Evolutionary conservation across 345 rosid species (phyloP), one percentile per base, ranked within the genome.

Genomic region (Populus ilicifolia): DNA sequence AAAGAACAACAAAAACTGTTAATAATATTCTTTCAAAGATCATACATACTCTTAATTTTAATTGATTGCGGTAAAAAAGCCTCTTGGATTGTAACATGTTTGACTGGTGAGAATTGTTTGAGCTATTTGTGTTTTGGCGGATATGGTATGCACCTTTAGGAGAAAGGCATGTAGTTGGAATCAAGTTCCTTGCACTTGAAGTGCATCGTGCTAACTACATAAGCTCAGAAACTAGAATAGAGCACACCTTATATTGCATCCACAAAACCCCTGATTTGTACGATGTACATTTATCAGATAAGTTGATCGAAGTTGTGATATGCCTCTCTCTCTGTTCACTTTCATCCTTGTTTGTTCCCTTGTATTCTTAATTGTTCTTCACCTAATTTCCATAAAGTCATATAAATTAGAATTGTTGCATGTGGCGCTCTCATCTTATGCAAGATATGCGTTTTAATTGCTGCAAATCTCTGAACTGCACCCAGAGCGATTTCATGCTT

Each of bases 401-500:
- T 5, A 13, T 44, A 29, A 25, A 43, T 13, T 13, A 41, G 10
- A 41, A 20, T n/a, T 29, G 35, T 14, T 70, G 43, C 29, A 14
- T 33, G 0, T 10, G 72, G 72, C n/a, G 20, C 66, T 35, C 36
- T 33, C 11, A 8, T 70, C 41, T 43, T 13, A 10, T 50, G 38
- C 54, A 71, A 33, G 46, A 54, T 72, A 1, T n/a, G 70, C 30
- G 30, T 39, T 62, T 27, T 10, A 39, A n/a, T 44, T 25, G 9
- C 16, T 39, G 43, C 29, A 8, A 46, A 38, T 68, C 23, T 69
- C 2, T 25, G 64, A 64, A 33, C 66, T 17, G 43, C 18, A 38
- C 77, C 46, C 29, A 64, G 35, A 17, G 35, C 67, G 64, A 59
- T 68, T 71, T 80, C 25, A 20, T 65, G 18, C 76, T 41, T 27